A percentile compares a stretch with the other conserved stretches of the same genome.
Evolutionary conservation across 176 grass and related monocot species (phyloP).

Genomic region (Eragrostis curvula): DNA sequence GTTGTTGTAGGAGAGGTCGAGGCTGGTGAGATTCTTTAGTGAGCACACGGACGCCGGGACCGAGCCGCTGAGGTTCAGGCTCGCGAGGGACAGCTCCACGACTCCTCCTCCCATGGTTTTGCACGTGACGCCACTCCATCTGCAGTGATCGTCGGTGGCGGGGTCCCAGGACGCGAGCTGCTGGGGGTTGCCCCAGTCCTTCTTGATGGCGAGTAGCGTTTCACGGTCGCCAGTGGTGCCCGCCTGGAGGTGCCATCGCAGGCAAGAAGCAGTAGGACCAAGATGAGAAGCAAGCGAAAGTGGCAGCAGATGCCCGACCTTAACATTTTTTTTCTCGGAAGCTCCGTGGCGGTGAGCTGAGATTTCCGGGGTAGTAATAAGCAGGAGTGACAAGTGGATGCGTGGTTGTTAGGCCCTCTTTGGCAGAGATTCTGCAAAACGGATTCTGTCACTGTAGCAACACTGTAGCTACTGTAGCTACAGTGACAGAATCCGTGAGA

Average conservation of each 20-base stretch:
- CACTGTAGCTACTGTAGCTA: no score
- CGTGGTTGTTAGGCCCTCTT: no score
- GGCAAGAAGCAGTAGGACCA: slow-evolving; percentile 27
- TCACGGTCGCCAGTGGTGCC: background rate
- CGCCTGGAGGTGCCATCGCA: background rate
- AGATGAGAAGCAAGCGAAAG: background rate
- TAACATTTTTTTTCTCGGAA: no score
- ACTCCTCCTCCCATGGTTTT: background rate
- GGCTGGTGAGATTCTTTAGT: slow-evolving; percentile 48
- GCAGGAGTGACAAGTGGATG: no score
- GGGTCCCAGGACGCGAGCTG: slow-evolving; percentile 59
- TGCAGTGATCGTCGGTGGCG: slow-evolving; percentile 45
- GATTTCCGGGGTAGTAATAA: no score
- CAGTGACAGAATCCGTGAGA: no score
- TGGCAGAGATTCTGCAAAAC: no score
- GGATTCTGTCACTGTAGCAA: no score
- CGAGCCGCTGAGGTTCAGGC: background rate
- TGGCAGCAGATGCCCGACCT: background rate
- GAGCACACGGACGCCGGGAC: slow-evolving; percentile 54
- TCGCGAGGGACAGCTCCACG: background rate
- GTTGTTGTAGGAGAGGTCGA: slow-evolving; percentile 65
- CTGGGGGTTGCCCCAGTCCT: slow-evolving; percentile 39
- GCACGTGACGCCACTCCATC: slow-evolving; percentile 53
- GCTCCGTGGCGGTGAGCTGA: no score
- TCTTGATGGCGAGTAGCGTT: slow-evolving; percentile 48